Evolutionary conservation across 2,329 filamentous ascomycete genomes (phyloP).

Genomic region (Annulohypoxylon truncatum): DNA sequence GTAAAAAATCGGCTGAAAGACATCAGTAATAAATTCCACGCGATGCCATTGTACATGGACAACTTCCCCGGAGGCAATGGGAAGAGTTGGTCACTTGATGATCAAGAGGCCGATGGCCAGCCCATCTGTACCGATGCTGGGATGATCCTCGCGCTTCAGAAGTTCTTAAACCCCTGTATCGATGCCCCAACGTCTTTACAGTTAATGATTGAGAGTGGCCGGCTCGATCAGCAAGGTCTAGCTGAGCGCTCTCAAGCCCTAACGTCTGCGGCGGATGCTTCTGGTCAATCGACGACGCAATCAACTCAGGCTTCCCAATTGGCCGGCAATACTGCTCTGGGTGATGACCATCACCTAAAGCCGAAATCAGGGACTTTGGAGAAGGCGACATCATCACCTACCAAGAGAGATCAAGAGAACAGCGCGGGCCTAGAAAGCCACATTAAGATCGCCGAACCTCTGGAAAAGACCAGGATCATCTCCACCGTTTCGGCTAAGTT

Average conservation of each 20-base stretch:
- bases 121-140: slow-evolving; percentile 61
- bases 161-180: slow-evolving; percentile 60
- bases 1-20: slow-evolving; percentile 71
- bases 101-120: slow-evolving; percentile 58
- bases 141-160: slow-evolving; percentile 65
- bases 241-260: slow-evolving; percentile 52
- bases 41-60: slow-evolving; percentile 79
- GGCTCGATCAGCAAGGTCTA: slow-evolving; percentile 55
- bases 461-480: slow-evolving; percentile 72
- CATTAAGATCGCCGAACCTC: slow-evolving; percentile 59
- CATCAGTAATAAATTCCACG: slow-evolving; percentile 75
- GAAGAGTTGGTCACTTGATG: slow-evolving; percentile 75
- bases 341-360: slow-evolving; percentile 44
- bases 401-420: slow-evolving; percentile 15
- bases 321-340: slow-evolving; percentile 47
- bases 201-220: slow-evolving; percentile 60
- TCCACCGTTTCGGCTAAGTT: slow-evolving; percentile 89
- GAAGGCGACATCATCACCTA: slow-evolving; percentile 2
- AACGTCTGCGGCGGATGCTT: slow-evolving; percentile 35
- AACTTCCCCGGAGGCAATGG: slow-evolving; percentile 72
- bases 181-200: slow-evolving; percentile 59
- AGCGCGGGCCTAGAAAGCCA: slow-evolving; percentile 53
- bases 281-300: slow-evolving; percentile 32
- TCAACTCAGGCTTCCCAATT: slow-evolving; percentile 35
- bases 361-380: slow-evolving; percentile 42